phyloP scores from a whole-genome alignment of 78 protist species.

The Dictyostelium firmibasis region DNA sequence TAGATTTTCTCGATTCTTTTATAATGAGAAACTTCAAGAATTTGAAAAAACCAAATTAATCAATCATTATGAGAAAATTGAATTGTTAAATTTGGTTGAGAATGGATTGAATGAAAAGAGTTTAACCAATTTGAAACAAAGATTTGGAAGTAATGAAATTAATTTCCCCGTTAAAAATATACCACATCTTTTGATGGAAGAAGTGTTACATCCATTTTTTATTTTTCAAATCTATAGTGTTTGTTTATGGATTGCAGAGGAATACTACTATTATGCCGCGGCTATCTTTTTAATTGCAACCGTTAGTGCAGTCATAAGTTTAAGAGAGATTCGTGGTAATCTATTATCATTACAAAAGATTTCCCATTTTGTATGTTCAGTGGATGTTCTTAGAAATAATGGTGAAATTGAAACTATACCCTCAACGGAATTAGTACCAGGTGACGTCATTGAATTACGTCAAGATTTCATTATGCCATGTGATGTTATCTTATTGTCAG shows the following conservation, averaged over 20 bases:
- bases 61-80: neutral
- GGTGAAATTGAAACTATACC: neutral
- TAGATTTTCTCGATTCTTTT: conserved; percentile 36
- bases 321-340: conserved; percentile 48
- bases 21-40: neutral
- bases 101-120: neutral
- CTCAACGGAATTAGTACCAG: conserved; percentile 22
- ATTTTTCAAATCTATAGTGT: conserved; percentile 89
- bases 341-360: conserved; percentile 51
- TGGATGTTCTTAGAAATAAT: conserved; percentile 12
- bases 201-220: conserved; percentile 93
- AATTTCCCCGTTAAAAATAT: conserved; percentile 65
- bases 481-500: conserved; percentile 93
- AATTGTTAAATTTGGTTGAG: neutral
- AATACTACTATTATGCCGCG: conserved; percentile 87
- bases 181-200: conserved; percentile 73
- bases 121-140: neutral
- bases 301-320: conserved; percentile 32
- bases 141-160: conserved; percentile 26
- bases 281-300: conserved; percentile 87
- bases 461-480: conserved; percentile 82
- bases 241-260: conserved; percentile 86
- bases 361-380: conserved; percentile 4
- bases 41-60: neutral
- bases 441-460: conserved; percentile 50